Percentiles rank a stretch among this genome's conserved stretches.
These are phyloP conservation scores for Arthromyces matolae DNA, from an alignment of 768 basidiomycete genomes.

Conservation along the genomic window DNA sequence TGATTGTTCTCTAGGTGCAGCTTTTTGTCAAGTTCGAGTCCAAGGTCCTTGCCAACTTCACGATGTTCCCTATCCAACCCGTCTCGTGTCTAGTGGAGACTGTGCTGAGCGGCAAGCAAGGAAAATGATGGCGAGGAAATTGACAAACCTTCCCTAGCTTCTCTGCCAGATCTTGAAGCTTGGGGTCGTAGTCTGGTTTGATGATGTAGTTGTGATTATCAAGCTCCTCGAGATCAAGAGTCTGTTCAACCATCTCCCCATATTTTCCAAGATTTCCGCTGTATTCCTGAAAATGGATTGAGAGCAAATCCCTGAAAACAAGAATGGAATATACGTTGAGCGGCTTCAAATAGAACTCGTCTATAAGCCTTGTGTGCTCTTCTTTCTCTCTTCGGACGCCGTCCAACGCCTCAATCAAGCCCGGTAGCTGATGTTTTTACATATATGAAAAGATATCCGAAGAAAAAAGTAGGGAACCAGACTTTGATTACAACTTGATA, in stretches of 20 bases:
- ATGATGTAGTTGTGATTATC: constrained; percentile 87
- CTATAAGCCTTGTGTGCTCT: constrained; percentile 48
- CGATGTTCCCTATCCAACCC: constrained; percentile 80
- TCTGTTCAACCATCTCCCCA: constrained; percentile 92
- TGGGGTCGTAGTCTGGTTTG: constrained; percentile 84
- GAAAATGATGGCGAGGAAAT: too few species aligned
- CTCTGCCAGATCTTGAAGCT: constrained; percentile 63
- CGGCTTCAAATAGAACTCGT: constrained; percentile 60
- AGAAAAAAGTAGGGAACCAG: constrained; percentile 3
- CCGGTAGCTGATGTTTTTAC: constrained; percentile 53
- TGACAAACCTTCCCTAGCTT: constrained; percentile 55
- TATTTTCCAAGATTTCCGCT: constrained; percentile 68
- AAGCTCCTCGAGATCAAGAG: constrained; percentile 85
- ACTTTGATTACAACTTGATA: constrained; percentile 92
- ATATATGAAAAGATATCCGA: background rate
- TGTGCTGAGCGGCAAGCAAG: too few species aligned
- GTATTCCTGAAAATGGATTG: constrained; percentile 47
- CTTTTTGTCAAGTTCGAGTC: constrained; percentile 89
- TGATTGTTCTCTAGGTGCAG: constrained; percentile 90
- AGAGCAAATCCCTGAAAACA: background rate
- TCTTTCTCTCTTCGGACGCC: constrained; percentile 42
- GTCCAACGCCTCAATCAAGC: constrained; percentile 64
- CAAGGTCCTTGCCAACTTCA: constrained; percentile 62
- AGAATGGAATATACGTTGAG: constrained; percentile 45
- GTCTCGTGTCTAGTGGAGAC: constrained; percentile 63